A percentile compares a stretch with the other conserved stretches of the same genome.
These are phyloP conservation scores for Amoebophrya sp. DNA, from an alignment of 169 alveolate species.

Conservation along the genomic window DNA sequence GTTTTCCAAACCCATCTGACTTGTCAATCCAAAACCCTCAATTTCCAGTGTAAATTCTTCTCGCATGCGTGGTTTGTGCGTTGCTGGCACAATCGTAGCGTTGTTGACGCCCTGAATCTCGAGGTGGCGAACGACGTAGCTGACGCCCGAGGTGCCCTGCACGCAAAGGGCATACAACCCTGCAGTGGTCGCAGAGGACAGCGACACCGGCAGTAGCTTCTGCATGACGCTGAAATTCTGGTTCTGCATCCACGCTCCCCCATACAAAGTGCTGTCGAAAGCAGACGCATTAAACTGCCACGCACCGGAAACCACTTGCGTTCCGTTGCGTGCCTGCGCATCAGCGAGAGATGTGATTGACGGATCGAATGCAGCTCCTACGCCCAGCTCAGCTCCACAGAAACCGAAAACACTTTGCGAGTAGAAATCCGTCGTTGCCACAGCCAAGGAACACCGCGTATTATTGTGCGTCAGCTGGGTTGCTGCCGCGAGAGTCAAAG, in stretches of 20 bases:
- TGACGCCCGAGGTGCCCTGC: background rate
- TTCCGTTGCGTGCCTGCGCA: background rate
- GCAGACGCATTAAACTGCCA: background rate
- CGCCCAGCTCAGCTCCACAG: background rate
- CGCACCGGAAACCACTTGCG: background rate
- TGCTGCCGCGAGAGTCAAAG: background rate
- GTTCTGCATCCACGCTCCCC: background rate
- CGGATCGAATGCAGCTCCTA: background rate
- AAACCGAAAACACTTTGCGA: background rate
- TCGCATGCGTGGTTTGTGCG: background rate
- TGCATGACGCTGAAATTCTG: background rate
- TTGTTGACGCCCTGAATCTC: slow-evolving; percentile 1
- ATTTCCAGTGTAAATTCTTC: background rate
- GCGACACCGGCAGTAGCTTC: background rate
- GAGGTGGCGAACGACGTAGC: background rate
- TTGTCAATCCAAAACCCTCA: background rate
- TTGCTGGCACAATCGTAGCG: background rate
- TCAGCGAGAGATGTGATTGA: background rate
- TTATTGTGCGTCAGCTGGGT: background rate
- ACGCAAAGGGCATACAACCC: background rate
- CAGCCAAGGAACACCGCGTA: background rate
- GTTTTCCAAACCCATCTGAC: background rate
- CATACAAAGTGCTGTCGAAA: background rate
- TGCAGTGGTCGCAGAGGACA: background rate
- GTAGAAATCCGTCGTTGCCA: background rate